Conservation (phyloP, 1,284 basidiomycete genomes). For the Sporisorium exsertum region DNA sequence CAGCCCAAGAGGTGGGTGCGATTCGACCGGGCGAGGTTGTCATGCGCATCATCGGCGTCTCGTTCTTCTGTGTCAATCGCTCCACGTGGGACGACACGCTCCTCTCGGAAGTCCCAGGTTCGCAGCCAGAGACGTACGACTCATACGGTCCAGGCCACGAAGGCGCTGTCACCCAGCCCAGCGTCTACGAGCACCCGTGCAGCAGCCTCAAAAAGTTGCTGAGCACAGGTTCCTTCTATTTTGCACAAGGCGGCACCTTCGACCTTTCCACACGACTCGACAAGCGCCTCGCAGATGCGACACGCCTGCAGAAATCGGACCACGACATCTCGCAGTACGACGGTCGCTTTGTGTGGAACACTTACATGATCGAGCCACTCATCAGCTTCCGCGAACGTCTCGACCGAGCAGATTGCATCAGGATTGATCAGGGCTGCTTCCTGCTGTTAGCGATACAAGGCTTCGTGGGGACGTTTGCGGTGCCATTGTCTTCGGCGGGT, state of each 20-base stretch:
- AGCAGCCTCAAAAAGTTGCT: conserved; percentile 89
- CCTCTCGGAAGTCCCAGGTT: conserved; percentile 30
- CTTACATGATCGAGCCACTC: conserved; percentile 81
- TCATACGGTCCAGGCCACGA: conserved; percentile 35
- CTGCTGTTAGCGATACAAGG: conserved; percentile 89
- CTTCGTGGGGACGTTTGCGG: conserved; percentile 78
- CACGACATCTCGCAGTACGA: conserved; percentile 64
- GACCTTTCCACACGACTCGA: conserved; percentile 75
- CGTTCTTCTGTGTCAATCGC: conserved; percentile 64
- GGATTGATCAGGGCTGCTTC: conserved; percentile 74
- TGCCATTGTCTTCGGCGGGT: conserved; percentile 71
- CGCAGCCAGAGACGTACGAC: conserved; percentile 44
- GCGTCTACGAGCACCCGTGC: conserved; percentile 85
- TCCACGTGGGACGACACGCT: conserved; percentile 57
- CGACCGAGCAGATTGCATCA: conserved; percentile 77
- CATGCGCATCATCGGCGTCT: conserved; percentile 54
- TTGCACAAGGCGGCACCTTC: conserved; percentile 83
- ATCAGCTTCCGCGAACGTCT: conserved; percentile 83
- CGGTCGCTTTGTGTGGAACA: conserved; percentile 78
- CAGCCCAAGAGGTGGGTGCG: conserved; percentile 49
- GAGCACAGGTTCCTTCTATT: conserved; percentile 92
- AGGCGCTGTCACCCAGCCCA: conserved; percentile 41
- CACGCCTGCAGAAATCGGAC: conserved; percentile 36
- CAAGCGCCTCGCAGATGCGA: conserved; percentile 71
- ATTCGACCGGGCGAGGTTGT: conserved; percentile 53